Evolutionary conservation across 129 eudicot species (phyloP).

Genomic region (Tanacetum coccineum): DNA sequence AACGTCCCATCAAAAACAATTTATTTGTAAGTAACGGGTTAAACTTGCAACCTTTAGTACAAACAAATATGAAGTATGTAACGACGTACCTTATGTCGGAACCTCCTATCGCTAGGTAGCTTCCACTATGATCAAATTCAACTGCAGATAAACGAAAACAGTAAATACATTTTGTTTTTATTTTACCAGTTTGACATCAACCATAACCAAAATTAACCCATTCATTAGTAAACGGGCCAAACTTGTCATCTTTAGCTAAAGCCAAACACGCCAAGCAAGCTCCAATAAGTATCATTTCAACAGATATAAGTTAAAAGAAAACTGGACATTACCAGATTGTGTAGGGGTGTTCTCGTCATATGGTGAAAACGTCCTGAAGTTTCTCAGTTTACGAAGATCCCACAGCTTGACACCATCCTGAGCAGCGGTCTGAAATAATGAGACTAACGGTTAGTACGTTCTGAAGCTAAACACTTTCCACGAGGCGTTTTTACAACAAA

Average conservation of each 20-base stretch:
- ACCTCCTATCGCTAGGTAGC: conserved; percentile 89
- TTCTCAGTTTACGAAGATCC: conserved; percentile 95
- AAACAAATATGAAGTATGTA: neutral
- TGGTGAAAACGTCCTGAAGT: conserved; percentile 79
- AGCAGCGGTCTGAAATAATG: conserved; percentile 75
- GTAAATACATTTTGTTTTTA: neutral
- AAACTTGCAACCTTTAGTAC: neutral
- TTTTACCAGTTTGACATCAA: too few relatives aligned
- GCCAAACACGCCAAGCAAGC: conserved; percentile 1
- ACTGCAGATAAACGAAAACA: conserved; percentile 47
- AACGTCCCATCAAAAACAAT: neutral
- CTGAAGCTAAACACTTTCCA: conserved; percentile 1
- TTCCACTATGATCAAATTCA: conserved; percentile 95
- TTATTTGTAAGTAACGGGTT: neutral
- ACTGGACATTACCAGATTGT: conserved; percentile 54
- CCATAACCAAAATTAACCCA: neutral
- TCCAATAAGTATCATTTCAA: neutral
- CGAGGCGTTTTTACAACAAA: neutral
- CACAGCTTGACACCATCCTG: conserved; percentile 95
- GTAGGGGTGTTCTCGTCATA: conserved; percentile 81
- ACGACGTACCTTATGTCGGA: conserved; percentile 72
- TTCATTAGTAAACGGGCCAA: neutral
- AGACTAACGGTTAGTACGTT: conserved; percentile 1
- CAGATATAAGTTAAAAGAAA: neutral
- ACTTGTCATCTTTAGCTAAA: neutral